phyloP scores from a whole-genome alignment of 2,329 filamentous ascomycete genomes.

The Bipolaris sorokiniana region DNA sequence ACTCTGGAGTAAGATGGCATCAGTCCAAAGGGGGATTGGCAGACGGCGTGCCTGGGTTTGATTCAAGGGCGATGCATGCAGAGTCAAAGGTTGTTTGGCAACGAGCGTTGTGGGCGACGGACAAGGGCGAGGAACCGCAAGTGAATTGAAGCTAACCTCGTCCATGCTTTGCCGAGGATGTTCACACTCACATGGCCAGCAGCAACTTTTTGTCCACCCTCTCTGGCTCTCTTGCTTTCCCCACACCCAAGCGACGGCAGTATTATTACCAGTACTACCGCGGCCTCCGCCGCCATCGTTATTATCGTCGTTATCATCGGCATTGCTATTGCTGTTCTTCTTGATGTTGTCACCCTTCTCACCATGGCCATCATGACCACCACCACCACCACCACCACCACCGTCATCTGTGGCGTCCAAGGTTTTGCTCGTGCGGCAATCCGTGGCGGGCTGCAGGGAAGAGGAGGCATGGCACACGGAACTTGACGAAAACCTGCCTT shows the following conservation, averaged over 20 bases:
- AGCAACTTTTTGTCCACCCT: background rate
- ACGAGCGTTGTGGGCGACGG: slow-evolving; percentile 18
- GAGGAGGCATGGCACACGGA: slow-evolving; percentile 10
- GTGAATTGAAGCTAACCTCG: slow-evolving; percentile 15
- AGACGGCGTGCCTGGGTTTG: slow-evolving; percentile 11
- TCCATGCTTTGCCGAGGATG: slow-evolving; percentile 12
- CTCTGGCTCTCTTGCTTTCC: slow-evolving; percentile 1
- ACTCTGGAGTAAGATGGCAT: background rate
- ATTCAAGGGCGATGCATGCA: slow-evolving; percentile 12
- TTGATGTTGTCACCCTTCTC: background rate
- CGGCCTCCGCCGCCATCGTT: too few relatives aligned
- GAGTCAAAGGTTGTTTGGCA: slow-evolving; percentile 10
- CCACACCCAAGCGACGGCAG: background rate
- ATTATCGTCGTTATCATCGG: background rate
- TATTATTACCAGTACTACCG: background rate
- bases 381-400: background rate
- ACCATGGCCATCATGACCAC: background rate
- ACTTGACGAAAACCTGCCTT: slow-evolving; percentile 19
- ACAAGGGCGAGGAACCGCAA: slow-evolving; percentile 7
- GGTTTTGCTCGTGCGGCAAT: background rate
- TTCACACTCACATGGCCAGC: background rate
- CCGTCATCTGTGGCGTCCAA: slow-evolving; percentile 1
- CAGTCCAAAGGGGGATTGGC: slow-evolving; percentile 17
- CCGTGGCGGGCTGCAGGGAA: background rate
- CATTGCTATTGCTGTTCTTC: background rate